Conservation (phyloP, 192 early-diverging fungal species). For the Coemansia sp. region DNA sequence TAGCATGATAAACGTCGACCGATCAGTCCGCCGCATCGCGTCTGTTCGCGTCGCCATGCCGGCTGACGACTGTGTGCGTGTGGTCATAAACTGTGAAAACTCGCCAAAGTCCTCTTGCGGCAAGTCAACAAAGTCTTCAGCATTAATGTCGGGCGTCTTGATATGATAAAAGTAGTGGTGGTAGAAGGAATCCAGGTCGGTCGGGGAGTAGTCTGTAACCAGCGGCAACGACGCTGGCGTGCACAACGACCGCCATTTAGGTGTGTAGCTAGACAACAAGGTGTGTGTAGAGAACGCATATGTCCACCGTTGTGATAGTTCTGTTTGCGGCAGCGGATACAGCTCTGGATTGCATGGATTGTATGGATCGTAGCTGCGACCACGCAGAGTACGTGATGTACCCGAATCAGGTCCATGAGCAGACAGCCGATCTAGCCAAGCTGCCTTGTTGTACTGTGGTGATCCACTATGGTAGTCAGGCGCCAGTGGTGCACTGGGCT, state of each 20-base stretch:
- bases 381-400: conserved; percentile 5
- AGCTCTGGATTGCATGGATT: conserved; percentile 76
- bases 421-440: conserved; percentile 20
- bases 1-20: conserved; percentile 60
- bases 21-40: conserved; percentile 20
- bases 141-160: conserved; percentile 26
- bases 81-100: conserved; percentile 34
- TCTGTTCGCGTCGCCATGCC: not conserved
- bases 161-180: conserved; percentile 63
- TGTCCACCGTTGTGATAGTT: conserved; percentile 82
- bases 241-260: conserved; percentile 85
- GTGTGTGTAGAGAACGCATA: conserved; percentile 72
- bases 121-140: conserved; percentile 17
- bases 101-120: conserved; percentile 26
- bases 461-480: conserved; percentile 24
- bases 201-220: conserved; percentile 80
- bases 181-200: conserved; percentile 66
- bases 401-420: conserved; percentile 6
- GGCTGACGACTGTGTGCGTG: conserved; percentile 3
- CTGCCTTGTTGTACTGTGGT: conserved; percentile 17
- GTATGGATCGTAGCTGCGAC: conserved; percentile 23
- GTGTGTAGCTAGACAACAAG: conserved; percentile 60
- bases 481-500: conserved; percentile 12
- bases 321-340: conserved; percentile 57
- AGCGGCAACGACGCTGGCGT: conserved; percentile 93